Conservation (phyloP, 345 rosid species). For the Citrus sp. region DNA sequence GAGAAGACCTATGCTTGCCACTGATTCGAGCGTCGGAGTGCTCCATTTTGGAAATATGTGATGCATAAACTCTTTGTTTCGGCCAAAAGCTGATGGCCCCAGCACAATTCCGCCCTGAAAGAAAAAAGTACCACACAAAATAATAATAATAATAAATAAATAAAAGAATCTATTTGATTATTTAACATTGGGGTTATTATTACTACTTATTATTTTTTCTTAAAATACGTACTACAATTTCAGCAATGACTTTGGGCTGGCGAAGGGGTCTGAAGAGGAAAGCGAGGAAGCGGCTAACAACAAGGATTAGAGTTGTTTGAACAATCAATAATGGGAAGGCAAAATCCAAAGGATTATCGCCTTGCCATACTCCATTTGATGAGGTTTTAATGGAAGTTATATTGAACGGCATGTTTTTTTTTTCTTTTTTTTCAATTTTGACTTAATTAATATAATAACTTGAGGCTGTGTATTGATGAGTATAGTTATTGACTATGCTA, state of each 20-base stretch:
- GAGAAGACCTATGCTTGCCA: constrained; percentile 77
- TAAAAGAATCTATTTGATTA: background rate
- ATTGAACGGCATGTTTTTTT: constrained; percentile 54
- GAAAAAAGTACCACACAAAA: background rate
- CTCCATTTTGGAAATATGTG: constrained; percentile 71
- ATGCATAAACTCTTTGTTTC: constrained; percentile 45
- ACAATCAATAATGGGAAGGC: constrained; percentile 79
- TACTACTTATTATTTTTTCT: no score
- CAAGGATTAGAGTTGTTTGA: constrained; percentile 64
- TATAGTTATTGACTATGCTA: background rate
- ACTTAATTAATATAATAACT: no score
- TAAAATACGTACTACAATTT: constrained; percentile 54
- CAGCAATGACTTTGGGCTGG: constrained; percentile 92
- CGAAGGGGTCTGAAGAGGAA: constrained; percentile 85
- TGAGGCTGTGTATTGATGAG: no score
- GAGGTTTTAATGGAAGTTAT: constrained; percentile 68
- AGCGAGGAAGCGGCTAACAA: constrained; percentile 63
- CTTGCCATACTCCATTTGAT: constrained; percentile 89
- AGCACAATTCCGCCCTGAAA: constrained; percentile 78
- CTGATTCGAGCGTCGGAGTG: constrained; percentile 64
- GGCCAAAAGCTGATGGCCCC: constrained; percentile 78
- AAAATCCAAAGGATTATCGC: constrained; percentile 74
- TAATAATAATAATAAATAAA: background rate
- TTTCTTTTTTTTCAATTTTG: background rate
- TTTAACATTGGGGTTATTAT: no score